These are phyloP conservation scores for Penicillium sp. DNA, from an alignment of 2,329 filamentous ascomycete species.

Conservation along the genomic window DNA sequence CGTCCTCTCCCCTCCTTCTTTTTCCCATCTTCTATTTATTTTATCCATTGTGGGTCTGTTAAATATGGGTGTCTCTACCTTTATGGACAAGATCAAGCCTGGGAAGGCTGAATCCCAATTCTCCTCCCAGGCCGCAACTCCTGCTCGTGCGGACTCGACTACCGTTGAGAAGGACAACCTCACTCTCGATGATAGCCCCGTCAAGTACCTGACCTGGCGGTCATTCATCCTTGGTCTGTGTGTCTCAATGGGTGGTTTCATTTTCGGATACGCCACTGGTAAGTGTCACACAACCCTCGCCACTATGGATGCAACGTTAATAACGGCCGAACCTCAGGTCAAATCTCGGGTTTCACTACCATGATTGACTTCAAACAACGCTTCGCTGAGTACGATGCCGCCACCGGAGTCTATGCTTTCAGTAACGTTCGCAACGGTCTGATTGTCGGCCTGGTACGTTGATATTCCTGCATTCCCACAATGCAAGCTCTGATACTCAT, in stretches of 20 bases:
- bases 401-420: slow-evolving; percentile 38
- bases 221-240: slow-evolving; percentile 45
- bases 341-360: slow-evolving; percentile 47
- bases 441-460: slow-evolving; percentile 45
- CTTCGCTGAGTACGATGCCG: slow-evolving; percentile 37
- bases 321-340: slow-evolving; percentile 29
- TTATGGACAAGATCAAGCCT: slow-evolving; percentile 33
- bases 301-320: not conserved
- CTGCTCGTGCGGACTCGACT: slow-evolving; percentile 32
- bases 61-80: slow-evolving; percentile 31
- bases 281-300: slow-evolving; percentile 14
- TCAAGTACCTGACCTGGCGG: slow-evolving; percentile 44
- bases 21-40: not conserved
- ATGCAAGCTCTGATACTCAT: not conserved
- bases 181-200: slow-evolving; percentile 42
- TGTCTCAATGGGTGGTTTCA: slow-evolving; percentile 50
- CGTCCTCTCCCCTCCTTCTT: slow-evolving; percentile 6
- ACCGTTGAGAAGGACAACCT: slow-evolving; percentile 32
- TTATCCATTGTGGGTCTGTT: slow-evolving; percentile 4
- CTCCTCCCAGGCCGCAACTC: slow-evolving; percentile 34
- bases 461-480: not conserved
- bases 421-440: slow-evolving; percentile 46
- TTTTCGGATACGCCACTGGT: slow-evolving; percentile 48
- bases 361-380: slow-evolving; percentile 47
- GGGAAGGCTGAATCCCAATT: slow-evolving; percentile 28